Base-by-base conservation (phyloP, 2,329 filamentous ascomycete species). In the Talaromyces albobiverticillius region DNA sequence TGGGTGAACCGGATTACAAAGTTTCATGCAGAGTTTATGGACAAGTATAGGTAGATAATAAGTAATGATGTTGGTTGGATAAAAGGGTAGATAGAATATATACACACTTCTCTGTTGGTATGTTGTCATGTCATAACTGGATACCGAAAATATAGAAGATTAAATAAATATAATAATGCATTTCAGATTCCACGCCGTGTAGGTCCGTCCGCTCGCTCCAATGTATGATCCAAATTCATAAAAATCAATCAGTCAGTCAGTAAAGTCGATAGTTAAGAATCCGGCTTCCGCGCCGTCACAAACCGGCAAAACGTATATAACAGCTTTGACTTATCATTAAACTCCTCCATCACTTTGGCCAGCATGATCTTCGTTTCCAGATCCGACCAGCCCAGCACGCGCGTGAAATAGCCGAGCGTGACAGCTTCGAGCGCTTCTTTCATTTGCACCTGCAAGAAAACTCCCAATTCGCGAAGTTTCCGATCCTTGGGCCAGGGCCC, bases 1-100 rank as follows among this genome's bases (percentile, higher is more conserved):
- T 99, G 94, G 94, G 86, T 95, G 6, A 85, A 86, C 47, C 82
- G 87, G 61, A 90, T 97, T 63, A 83, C 87, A 63, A 88, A 90
- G 74, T 99, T 99, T 77, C 94, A 99, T 77, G 77, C 85, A 73
- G 85, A 88, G 58, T 99, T 99, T 66, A 89, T 97, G 85, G 82
- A 88, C 48, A 83, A 96, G 81, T 96, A 82, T 61, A 45, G 20
- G n/a, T 52, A 10, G 26, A 29, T 29, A 29, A 29, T 6, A 29
- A 29, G 26, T 29, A 29, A 29, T 29, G 26, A 29, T 29, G n/a
- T n/a, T n/a, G n/a, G n/a, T n/a, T n/a, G n/a, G n/a, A n/a, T n/a
- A n/a, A n/a, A n/a, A n/a, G n/a, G n/a, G n/a, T n/a, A n/a, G n/a
- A n/a, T n/a, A n/a, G n/a, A n/a, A n/a, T n/a, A n/a, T n/a, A n/a